Conservation (phyloP, 176 grass and related monocot species). For the Phoenix dactylifera region DNA sequence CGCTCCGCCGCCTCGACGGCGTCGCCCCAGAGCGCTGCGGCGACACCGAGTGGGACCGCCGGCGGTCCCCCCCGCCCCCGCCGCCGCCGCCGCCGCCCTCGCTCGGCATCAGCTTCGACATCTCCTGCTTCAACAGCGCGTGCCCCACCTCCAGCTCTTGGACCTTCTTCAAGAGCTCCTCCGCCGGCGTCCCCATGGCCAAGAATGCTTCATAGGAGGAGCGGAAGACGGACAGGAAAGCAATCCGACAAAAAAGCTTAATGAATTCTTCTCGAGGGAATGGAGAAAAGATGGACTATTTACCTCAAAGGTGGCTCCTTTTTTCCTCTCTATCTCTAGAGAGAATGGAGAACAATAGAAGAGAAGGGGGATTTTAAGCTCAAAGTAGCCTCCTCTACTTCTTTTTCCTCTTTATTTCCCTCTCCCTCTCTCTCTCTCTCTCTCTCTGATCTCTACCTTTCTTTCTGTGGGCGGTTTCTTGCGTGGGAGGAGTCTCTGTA, state of each 20-base stretch:
- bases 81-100: background rate
- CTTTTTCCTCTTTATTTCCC: background rate
- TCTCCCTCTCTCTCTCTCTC: background rate
- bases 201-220: background rate
- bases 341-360: too few species aligned
- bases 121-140: slow-evolving; percentile 69
- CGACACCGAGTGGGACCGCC: slow-evolving; percentile 74
- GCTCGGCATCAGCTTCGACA: slow-evolving; percentile 47
- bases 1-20: slow-evolving; percentile 16
- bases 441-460: slow-evolving; percentile 1
- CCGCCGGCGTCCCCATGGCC: slow-evolving; percentile 41
- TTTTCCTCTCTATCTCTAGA: background rate
- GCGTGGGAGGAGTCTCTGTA: background rate
- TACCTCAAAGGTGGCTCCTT: slow-evolving; percentile 2
- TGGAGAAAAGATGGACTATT: too few species aligned
- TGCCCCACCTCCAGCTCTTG: slow-evolving; percentile 59
- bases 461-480: background rate
- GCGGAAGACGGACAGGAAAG: background rate
- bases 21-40: slow-evolving; percentile 26
- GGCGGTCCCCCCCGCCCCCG: slow-evolving; percentile 17
- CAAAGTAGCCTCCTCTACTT: background rate
- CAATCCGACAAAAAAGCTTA: too few species aligned
- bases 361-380: too few species aligned
- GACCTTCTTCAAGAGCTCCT: slow-evolving; percentile 87
- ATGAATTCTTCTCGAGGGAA: too few species aligned